Evolutionary conservation across 202 grass and related monocot species (phyloP), one percentile per base, ranked within the genome.

Genomic region (Carex arenaria): DNA sequence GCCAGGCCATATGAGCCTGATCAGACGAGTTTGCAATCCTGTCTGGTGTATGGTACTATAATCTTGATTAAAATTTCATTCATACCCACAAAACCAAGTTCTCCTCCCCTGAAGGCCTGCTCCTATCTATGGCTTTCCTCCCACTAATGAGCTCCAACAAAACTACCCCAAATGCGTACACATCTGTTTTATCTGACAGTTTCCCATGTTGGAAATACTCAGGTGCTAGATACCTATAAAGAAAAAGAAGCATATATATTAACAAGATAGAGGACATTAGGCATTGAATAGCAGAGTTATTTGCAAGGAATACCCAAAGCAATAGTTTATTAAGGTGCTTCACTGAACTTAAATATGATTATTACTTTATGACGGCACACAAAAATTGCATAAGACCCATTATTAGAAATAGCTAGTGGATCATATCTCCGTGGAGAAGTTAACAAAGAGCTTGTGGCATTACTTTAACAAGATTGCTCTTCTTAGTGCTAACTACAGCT

Each of bases 181-280:
- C 88, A 86, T 90, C 88, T 38, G 88, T 90, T 86, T 86, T 90
- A 66, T 84, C 88, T 34, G 88, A 90, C 64, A 90, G 59, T 55
- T 90, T 90, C 14, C 88, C 88, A 67, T 90, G 88, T 32, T 90
- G 88, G 57, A 90, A 90, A 56, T 90, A 90, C 67, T 90, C 88
- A 56, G 88, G 88, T 43, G 88, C 88, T 73, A 90, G 20, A 86
- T 90, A 90, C 47, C 88, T 90, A 83, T 28, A 79, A 20, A 78
- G 20, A 54, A 76, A 45, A 17, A 81, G 64, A 67, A 80, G 47
- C 55, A 85, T 26, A 26, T 31, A 55, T 5, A 20, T 60, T 59
- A 57, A 60, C 17, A 59, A 60, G 54, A 17, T 36, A 20, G 18
- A 38, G 73, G 26, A 19, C 15, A 59, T 78, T 30, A 77, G 51